phyloP scores from a whole-genome alignment of 805 yeast genomes.

The Barnettozyma wickerhamii region DNA sequence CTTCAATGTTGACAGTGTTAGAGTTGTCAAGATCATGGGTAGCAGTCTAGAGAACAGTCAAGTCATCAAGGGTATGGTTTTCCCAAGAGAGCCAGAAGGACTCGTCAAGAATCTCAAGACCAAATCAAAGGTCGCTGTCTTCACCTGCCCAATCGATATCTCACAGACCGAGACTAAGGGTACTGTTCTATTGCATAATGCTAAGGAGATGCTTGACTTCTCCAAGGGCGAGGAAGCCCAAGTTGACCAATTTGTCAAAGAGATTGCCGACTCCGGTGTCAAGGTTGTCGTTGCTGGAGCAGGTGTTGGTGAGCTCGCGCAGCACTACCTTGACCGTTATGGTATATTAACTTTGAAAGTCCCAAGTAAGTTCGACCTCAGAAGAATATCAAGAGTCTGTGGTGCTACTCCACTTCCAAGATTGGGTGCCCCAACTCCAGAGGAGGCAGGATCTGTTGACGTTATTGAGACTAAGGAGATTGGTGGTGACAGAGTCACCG shows the following conservation, averaged over 20 bases:
- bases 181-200: constrained; percentile 91
- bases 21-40: constrained; percentile 98
- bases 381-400: constrained; percentile 92
- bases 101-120: constrained; percentile 57
- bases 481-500: constrained; percentile 96
- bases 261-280: constrained; percentile 79
- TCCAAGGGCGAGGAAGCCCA: constrained; percentile 95
- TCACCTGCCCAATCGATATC: constrained; percentile 90
- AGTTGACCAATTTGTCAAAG: constrained; percentile 79
- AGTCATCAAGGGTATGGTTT: constrained; percentile 96
- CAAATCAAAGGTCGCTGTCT: constrained; percentile 84
- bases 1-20: constrained; percentile 91
- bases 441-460: constrained; percentile 87
- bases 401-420: constrained; percentile 96
- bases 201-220: constrained; percentile 94
- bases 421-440: constrained; percentile 92
- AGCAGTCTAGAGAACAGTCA: constrained; percentile 65
- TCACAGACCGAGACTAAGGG: constrained; percentile 98
- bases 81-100: constrained; percentile 97
- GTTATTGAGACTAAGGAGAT: constrained; percentile 87
- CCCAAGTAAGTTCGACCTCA: constrained; percentile 88
- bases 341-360: constrained; percentile 82
- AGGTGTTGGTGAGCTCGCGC: constrained; percentile 86
- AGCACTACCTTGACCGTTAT: constrained; percentile 87
- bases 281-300: constrained; percentile 92